Conservation (phyloP, 257 asterid species). For the Fraxinus americana region DNA sequence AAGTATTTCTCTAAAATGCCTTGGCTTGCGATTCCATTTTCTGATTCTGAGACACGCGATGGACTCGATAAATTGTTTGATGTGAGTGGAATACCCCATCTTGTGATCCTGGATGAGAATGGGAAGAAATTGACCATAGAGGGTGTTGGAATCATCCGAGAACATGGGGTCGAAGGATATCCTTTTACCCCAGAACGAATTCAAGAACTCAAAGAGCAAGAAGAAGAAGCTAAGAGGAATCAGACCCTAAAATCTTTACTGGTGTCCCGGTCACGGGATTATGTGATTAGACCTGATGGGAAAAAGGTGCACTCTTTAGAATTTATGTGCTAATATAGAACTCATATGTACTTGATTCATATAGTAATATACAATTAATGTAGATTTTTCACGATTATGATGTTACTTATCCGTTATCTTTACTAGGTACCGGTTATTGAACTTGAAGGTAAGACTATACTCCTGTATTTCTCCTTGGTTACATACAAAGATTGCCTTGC, state of each 20-base stretch:
- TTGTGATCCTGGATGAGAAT: constrained; percentile 59
- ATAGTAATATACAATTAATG: not conserved
- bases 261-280: constrained; percentile 57
- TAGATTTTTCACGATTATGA: not conserved
- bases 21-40: constrained; percentile 86
- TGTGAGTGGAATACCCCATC: constrained; percentile 76
- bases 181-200: constrained; percentile 63
- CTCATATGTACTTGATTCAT: not conserved
- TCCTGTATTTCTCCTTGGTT: constrained; percentile 58
- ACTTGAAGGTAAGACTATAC: constrained; percentile 81
- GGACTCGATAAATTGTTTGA: constrained; percentile 46
- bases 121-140: constrained; percentile 53
- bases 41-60: constrained; percentile 65
- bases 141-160: constrained; percentile 58
- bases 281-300: constrained; percentile 64
- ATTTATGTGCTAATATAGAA: not conserved
- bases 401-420: constrained; percentile 9
- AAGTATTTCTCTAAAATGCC: constrained; percentile 84
- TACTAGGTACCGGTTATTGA: constrained; percentile 66
- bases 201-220: constrained; percentile 49
- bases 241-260: constrained; percentile 69
- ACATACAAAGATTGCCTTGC: constrained; percentile 34
- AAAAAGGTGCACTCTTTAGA: constrained; percentile 45
- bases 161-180: constrained; percentile 68
- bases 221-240: constrained; percentile 65